phyloP scores from a whole-genome alignment of 1,139 yeast species.

The Petasospora rhodanensis region DNA sequence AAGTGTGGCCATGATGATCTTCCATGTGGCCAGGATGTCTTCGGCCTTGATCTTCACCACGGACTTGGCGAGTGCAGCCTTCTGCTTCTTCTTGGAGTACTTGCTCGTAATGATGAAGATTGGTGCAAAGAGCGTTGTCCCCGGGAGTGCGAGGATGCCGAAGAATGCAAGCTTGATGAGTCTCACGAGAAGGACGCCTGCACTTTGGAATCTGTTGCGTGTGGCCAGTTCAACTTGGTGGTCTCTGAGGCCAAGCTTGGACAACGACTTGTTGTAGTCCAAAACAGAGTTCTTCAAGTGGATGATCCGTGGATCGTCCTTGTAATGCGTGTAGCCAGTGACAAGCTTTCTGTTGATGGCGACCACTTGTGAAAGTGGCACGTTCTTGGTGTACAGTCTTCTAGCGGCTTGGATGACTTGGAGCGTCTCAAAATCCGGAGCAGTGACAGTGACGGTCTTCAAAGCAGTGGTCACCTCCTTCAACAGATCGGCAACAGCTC shows the following conservation, averaged over 20 bases:
- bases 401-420: constrained; percentile 93
- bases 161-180: constrained; percentile 50
- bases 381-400: constrained; percentile 68
- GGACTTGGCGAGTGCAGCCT: constrained; percentile 58
- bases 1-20: constrained; percentile 61
- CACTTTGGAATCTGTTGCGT: constrained; percentile 41
- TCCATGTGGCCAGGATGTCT: constrained; percentile 78
- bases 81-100: constrained; percentile 55
- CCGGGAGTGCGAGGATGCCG: constrained; percentile 71
- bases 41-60: constrained; percentile 67
- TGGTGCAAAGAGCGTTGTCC: constrained; percentile 78
- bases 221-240: constrained; percentile 78
- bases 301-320: constrained; percentile 66
- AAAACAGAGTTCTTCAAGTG: constrained; percentile 57
- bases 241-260: constrained; percentile 74
- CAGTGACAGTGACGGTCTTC: constrained; percentile 67
- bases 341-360: constrained; percentile 87
- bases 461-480: constrained; percentile 52
- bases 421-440: constrained; percentile 84
- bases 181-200: constrained; percentile 49
- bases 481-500: constrained; percentile 52
- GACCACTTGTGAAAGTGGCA: constrained; percentile 79
- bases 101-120: constrained; percentile 48
- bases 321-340: constrained; percentile 69
- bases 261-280: constrained; percentile 62